These are phyloP conservation scores for Metschnikowia proteae DNA, from an alignment of 805 yeast species.

Conservation along the genomic window DNA sequence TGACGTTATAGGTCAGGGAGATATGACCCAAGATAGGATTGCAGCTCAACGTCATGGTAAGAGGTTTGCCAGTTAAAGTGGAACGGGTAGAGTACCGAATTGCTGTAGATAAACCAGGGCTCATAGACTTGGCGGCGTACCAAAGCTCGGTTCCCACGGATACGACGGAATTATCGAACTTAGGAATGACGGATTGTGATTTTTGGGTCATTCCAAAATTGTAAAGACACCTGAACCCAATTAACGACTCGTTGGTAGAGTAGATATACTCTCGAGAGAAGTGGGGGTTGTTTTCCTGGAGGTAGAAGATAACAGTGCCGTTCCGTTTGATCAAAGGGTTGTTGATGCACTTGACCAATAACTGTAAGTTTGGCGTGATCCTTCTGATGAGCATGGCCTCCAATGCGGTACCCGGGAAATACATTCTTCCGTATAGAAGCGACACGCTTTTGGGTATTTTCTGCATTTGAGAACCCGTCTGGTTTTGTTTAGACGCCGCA, in stretches of 20 bases:
- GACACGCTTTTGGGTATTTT: constrained; percentile 20
- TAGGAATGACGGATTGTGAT: constrained; percentile 22
- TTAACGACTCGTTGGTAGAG: constrained; percentile 76
- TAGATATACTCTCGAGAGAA: constrained; percentile 71
- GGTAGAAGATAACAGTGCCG: constrained; percentile 59
- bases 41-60: constrained; percentile 79
- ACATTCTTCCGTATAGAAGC: constrained; percentile 79
- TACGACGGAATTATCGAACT: constrained; percentile 58
- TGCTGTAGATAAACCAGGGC: constrained; percentile 88
- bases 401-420: constrained; percentile 78
- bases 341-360: constrained; percentile 72
- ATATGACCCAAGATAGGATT: constrained; percentile 90
- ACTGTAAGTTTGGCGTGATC: constrained; percentile 54
- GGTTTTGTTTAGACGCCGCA: background rate
- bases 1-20: constrained; percentile 82
- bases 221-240: constrained; percentile 79
- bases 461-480: background rate
- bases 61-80: constrained; percentile 81
- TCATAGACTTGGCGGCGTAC: constrained; percentile 78
- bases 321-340: constrained; percentile 53
- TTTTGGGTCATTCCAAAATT: constrained; percentile 44
- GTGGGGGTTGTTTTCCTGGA: constrained; percentile 63
- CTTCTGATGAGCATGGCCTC: constrained; percentile 83
- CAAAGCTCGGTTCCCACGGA: constrained; percentile 84
- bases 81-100: constrained; percentile 81